A percentile compares a stretch with the other conserved stretches of the same genome.
These are phyloP conservation scores for Sugiyamaella novakii DNA, from an alignment of 1,139 yeast genomes.

Conservation along the genomic window DNA sequence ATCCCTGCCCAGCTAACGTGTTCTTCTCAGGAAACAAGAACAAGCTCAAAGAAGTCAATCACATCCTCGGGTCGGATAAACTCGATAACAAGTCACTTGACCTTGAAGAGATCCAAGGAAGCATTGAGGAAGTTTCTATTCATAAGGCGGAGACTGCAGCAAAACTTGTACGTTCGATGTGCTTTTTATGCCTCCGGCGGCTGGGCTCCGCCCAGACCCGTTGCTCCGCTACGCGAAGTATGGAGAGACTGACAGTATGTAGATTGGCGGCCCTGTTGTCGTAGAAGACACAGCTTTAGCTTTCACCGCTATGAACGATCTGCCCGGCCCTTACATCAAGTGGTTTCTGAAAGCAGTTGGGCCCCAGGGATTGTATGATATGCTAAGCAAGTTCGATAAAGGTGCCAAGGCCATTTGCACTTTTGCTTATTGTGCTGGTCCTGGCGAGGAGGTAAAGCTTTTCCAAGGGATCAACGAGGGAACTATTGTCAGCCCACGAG, in stretches of 20 bases:
- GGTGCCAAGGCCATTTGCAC: conserved; percentile 89
- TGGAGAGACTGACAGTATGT: not conserved
- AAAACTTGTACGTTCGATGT: conserved; percentile 43
- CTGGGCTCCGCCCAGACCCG: not conserved
- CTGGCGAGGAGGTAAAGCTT: conserved; percentile 66
- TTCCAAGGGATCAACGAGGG: conserved; percentile 90
- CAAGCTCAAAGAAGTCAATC: conserved; percentile 80
- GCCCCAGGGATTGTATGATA: conserved; percentile 59
- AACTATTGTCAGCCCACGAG: conserved; percentile 70
- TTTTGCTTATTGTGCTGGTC: conserved; percentile 86
- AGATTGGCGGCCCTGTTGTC: conserved; percentile 71
- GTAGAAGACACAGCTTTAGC: conserved; percentile 95
- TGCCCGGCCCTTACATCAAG: conserved; percentile 92
- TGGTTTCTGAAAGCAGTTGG: conserved; percentile 85
- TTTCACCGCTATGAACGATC: conserved; percentile 73
- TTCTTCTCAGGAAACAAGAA: conserved; percentile 75
- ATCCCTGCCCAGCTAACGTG: no score
- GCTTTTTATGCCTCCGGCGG: no score
- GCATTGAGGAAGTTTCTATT: conserved; percentile 76
- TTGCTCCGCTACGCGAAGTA: not conserved
- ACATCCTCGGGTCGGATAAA: conserved; percentile 64
- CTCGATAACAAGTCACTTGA: conserved; percentile 63
- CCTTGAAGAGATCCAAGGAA: conserved; percentile 88
- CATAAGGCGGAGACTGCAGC: conserved; percentile 86
- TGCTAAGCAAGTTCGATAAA: conserved; percentile 81